Evolutionary conservation across 2,329 filamentous ascomycete genomes (phyloP), one percentile per base, ranked within the genome.

Genomic region (Uncinocarpus reesii): DNA sequence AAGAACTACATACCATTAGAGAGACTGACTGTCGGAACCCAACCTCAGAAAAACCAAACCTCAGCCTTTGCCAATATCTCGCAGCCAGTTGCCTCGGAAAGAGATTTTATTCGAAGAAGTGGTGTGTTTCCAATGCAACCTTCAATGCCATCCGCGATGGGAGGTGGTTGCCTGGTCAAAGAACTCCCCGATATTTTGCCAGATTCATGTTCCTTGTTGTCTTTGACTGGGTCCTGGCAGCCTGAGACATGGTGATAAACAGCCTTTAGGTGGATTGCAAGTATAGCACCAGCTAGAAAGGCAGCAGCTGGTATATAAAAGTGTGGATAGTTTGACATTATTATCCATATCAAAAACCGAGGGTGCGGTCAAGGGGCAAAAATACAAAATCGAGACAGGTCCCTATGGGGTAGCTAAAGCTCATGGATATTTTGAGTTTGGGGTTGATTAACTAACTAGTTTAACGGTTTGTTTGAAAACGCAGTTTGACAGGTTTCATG

Each of bases 41-140:
- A 11, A 20, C 8, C 16, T 23, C 24, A 32, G 24, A 7, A 8
- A 16, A 8, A 10, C 23, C 57, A 49, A 65, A 77, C 76, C 65
- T 98, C 92, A 42, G 88, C 88, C 69, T 98, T 98, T 56, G 83
- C 92, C 29, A 96, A 73, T 59, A 98, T 94, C 34, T 81, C 81
- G 60, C 92, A 88, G 16, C 88, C 88, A 3, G 92, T 95, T 15
- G 82, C 86, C 40, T 84, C 80, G 2, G 86, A 93, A 20, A 98
- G 76, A 31, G 85, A 89, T 56, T 81, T 84, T 62, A 98, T 88
- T 54, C 80, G 79, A 58, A 98, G 78, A 21, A 98, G 75, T 1
- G 89, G 90, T 11, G 92, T 98, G 66, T 94, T 85, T 49, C 92
- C 92, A 62, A 98, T 96, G 62, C 84, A 86, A 38, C 83, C 86